Conservation (phyloP, 768 basidiomycete species). For the Tylopilus sp. region DNA sequence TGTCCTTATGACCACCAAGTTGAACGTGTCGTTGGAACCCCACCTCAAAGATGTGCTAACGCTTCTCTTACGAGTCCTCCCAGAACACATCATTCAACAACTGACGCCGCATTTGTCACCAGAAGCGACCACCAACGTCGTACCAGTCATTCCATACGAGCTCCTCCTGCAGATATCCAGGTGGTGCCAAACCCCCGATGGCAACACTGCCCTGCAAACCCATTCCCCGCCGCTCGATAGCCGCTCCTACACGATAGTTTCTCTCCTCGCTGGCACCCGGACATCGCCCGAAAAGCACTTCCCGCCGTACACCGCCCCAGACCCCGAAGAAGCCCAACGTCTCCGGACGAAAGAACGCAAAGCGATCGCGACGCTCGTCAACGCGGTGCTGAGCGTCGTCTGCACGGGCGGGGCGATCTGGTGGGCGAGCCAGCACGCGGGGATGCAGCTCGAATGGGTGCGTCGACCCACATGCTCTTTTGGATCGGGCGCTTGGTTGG, state of each 20-base stretch:
- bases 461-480: too few relatives aligned
- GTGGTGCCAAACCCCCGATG: conserved; percentile 62
- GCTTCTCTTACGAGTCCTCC: conserved; percentile 44
- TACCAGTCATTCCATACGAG: conserved; percentile 57
- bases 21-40: conserved; percentile 66
- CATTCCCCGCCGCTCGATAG: conserved; percentile 45
- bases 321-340: conserved; percentile 46
- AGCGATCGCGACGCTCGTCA: conserved; percentile 65
- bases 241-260: conserved; percentile 61
- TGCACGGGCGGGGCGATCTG: conserved; percentile 67
- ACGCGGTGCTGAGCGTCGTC: conserved; percentile 65
- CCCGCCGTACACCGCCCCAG: conserved; percentile 44
- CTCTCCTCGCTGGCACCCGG: conserved; percentile 71
- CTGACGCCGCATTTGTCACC: conserved; percentile 38
- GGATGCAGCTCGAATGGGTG: conserved; percentile 77
- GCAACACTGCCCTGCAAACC: conserved; percentile 37
- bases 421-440: conserved; percentile 64
- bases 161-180: conserved; percentile 56
- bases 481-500: too few relatives aligned
- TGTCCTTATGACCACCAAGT: conserved; percentile 9
- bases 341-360: conserved; percentile 53
- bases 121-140: background rate
- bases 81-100: conserved; percentile 40
- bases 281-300: conserved; percentile 79
- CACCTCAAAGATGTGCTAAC: conserved; percentile 53